Conservation (phyloP, 345 rosid species). For the Erucastrum elatum region DNA sequence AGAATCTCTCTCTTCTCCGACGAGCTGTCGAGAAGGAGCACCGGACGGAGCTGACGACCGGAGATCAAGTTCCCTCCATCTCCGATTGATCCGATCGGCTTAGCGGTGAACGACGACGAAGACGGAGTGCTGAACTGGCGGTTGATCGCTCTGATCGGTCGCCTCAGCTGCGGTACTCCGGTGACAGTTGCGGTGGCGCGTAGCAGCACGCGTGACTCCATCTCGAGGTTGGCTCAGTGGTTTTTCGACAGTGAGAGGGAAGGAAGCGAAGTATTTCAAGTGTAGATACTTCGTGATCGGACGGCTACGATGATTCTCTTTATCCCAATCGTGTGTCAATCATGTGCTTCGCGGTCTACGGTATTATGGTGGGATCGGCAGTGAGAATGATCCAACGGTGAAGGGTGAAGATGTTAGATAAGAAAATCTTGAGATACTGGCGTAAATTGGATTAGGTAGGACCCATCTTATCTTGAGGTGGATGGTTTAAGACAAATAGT, state of each 20-base stretch:
- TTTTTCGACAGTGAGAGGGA: conserved; percentile 4
- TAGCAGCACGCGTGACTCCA: conserved; percentile 88
- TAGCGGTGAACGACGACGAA: conserved; percentile 26
- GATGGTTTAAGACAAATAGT: conserved; percentile 31
- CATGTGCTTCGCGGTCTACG: not conserved
- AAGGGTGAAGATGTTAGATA: not conserved
- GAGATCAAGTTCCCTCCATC: conserved; percentile 76
- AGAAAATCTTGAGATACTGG: conserved; percentile 31
- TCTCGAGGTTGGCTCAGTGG: conserved; percentile 6
- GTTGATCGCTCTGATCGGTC: conserved; percentile 31
- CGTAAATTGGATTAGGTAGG: conserved; percentile 28
- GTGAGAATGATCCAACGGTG: conserved; percentile 25
- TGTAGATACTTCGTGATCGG: conserved; percentile 14
- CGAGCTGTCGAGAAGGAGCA: conserved; percentile 54
- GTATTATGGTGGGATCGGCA: not conserved
- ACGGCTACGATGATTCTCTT: conserved; percentile 27
- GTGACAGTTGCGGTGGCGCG: conserved; percentile 53
- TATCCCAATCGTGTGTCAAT: not conserved
- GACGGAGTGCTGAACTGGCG: conserved; percentile 23
- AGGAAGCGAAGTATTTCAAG: not conserved
- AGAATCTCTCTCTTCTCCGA: conserved; percentile 47
- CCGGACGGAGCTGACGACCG: conserved; percentile 84
- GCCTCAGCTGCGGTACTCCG: conserved; percentile 49
- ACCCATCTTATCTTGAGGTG: conserved; percentile 41
- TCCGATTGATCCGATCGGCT: conserved; percentile 55